Percentiles rank a stretch among this genome's conserved stretches.
These are phyloP conservation scores for Sporothrix humicola DNA, from an alignment of 2,329 filamentous ascomycete species.

Conservation along the genomic window DNA sequence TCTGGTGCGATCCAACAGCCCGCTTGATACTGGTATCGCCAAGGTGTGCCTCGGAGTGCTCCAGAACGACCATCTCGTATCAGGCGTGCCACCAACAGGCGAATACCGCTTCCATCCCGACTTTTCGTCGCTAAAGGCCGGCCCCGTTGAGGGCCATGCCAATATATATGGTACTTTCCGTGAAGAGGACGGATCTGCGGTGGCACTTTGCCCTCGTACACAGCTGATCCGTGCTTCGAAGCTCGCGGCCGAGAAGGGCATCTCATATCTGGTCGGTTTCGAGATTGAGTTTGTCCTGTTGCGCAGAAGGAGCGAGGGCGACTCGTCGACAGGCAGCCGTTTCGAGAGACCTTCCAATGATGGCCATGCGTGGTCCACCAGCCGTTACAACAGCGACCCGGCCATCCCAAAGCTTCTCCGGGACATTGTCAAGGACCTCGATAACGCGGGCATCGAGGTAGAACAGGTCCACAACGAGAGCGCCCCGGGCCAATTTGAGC, in stretches of 20 bases:
- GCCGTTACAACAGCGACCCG: constrained; percentile 66
- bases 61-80: constrained; percentile 66
- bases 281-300: constrained; percentile 82
- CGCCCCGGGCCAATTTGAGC: constrained; percentile 76
- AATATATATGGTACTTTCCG: constrained; percentile 72
- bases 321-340: constrained; percentile 36
- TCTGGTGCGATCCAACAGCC: constrained; percentile 53
- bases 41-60: constrained; percentile 69
- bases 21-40: constrained; percentile 63
- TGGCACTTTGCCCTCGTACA: constrained; percentile 68
- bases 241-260: constrained; percentile 55
- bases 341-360: constrained; percentile 57
- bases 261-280: constrained; percentile 73
- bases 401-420: constrained; percentile 63
- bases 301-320: constrained; percentile 45
- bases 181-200: constrained; percentile 57
- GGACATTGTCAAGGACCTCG: constrained; percentile 67
- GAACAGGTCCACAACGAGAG: constrained; percentile 78
- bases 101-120: constrained; percentile 72
- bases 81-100: constrained; percentile 62
- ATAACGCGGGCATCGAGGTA: constrained; percentile 66
- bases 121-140: constrained; percentile 63
- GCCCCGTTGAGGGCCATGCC: constrained; percentile 64
- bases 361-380: constrained; percentile 74
- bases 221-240: constrained; percentile 62